Base-by-base conservation (phyloP, 1,139 yeast species). In the Geotrichum restrictum region DNA sequence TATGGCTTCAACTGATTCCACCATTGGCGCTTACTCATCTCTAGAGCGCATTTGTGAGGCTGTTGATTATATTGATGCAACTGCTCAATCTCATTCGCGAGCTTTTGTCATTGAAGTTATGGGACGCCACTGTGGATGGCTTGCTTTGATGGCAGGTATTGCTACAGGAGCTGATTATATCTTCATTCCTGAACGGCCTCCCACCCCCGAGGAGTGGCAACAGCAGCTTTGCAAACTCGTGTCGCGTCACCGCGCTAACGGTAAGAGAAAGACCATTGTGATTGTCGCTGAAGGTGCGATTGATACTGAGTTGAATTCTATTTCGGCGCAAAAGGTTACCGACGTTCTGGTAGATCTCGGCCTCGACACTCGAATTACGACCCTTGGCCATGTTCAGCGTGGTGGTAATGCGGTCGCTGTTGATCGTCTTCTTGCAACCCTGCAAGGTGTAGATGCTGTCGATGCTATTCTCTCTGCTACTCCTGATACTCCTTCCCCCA, bases 111-210 rank as follows among this genome's bases (percentile, higher is more conserved):
- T 93, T 56, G 98, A 93, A 72, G 98, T 93, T 48, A 93, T 93
- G 98, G 98, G 98, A 55, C 83, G 98, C 69, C 96, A 93, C 72
- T 93, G 98, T 76, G 98, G 98, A 57, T 93, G 98, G 98, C 79
- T 93, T 62, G 98, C 95, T 1, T 77, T 93, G 60, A 86, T 89
- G 94, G 91, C 98, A 16, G 98, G 98, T 62, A 81, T 91, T 60
- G 88, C 97, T 33, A 87, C 96, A 36, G 88, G 96, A 59, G 98
- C 98, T 11, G 98, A 93, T 71, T 91, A 81, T 67, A 85, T 91
- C 54, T 83, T 93, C 64, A 85, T 93, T 61, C 98, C 98, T 31
- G 98, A 93, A 71, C 81, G 83, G 66, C 96, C 88, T 41, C 89
- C 88, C 32, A 73, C 74, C 62, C 79, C 82, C 14, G 64, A 60